phyloP scores from a whole-genome alignment of 176 grass and related monocot species.

The Phragmites australis region DNA sequence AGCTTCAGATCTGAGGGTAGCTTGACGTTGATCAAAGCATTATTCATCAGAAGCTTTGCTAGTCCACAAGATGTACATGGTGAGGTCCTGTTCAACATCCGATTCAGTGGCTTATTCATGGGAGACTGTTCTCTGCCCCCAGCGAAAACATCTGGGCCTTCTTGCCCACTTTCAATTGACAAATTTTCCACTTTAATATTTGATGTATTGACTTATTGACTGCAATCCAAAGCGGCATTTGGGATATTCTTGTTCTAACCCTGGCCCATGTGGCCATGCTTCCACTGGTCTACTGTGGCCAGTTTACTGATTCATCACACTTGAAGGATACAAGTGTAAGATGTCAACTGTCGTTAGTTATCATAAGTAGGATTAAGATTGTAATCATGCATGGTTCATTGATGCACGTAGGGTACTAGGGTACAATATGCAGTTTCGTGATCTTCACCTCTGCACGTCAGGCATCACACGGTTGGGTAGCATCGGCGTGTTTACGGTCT shows the following conservation, averaged over 20 bases:
- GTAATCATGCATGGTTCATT: not conserved
- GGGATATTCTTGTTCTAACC: not conserved
- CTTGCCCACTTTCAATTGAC: constrained; percentile 9
- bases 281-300: not conserved
- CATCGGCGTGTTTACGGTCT: not conserved
- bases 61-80: constrained; percentile 1
- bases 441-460: not conserved
- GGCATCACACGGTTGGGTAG: constrained; percentile 3
- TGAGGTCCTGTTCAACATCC: not conserved
- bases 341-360: not conserved
- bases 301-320: not conserved
- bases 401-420: not conserved
- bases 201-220: constrained; percentile 28
- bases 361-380: constrained; percentile 13
- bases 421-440: not conserved
- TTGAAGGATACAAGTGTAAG: not conserved
- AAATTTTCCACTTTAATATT: not conserved
- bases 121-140: constrained; percentile 3
- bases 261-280: not conserved
- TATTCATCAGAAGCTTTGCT: constrained; percentile 20
- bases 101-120: not conserved
- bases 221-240: not conserved
- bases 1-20: constrained; percentile 13
- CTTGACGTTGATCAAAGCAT: constrained; percentile 18
- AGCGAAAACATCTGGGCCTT: not conserved